phyloP scores from a whole-genome alignment of 345 rosid genomes.

The Odontarrhena argentea region DNA sequence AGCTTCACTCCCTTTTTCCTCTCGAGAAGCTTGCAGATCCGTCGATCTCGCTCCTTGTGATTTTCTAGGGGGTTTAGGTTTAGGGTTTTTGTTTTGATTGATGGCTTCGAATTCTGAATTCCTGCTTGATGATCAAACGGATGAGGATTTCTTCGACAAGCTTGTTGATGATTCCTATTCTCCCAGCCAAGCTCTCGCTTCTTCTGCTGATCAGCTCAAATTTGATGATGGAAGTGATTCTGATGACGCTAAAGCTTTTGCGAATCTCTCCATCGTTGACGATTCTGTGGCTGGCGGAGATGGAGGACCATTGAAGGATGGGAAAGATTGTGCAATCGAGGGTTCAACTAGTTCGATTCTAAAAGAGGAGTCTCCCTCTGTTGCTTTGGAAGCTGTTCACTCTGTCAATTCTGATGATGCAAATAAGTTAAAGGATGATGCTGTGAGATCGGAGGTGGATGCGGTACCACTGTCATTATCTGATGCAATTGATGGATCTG shows the following conservation, averaged over 20 bases:
- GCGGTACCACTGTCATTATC: not conserved
- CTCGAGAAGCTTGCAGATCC: slow-evolving; percentile 34
- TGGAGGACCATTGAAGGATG: slow-evolving; percentile 35
- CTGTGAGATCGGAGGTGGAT: slow-evolving; percentile 38
- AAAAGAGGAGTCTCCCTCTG: slow-evolving; percentile 26
- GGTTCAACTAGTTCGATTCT: slow-evolving; percentile 28
- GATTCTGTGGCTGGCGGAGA: slow-evolving; percentile 35
- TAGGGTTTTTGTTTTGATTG: slow-evolving; percentile 36
- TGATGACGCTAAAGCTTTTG: slow-evolving; percentile 59
- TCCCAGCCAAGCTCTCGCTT: slow-evolving; percentile 30
- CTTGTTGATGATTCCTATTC: slow-evolving; percentile 69
- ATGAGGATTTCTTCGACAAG: slow-evolving; percentile 94
- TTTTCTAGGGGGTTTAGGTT: slow-evolving; percentile 30
- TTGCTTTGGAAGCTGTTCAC: slow-evolving; percentile 34
- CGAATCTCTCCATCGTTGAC: slow-evolving; percentile 56
- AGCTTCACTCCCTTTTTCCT: not conserved
- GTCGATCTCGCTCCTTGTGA: slow-evolving; percentile 14
- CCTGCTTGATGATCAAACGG: slow-evolving; percentile 93
- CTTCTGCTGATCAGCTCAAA: slow-evolving; percentile 33
- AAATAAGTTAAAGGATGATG: slow-evolving; percentile 33
- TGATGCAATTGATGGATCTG: slow-evolving; percentile 44
- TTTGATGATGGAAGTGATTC: slow-evolving; percentile 52
- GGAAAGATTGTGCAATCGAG: slow-evolving; percentile 34
- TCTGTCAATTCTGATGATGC: slow-evolving; percentile 24
- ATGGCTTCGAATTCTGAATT: slow-evolving; percentile 91